phyloP scores from a whole-genome alignment of 306 rosid genomes.

The Cucurbita moschata region DNA sequence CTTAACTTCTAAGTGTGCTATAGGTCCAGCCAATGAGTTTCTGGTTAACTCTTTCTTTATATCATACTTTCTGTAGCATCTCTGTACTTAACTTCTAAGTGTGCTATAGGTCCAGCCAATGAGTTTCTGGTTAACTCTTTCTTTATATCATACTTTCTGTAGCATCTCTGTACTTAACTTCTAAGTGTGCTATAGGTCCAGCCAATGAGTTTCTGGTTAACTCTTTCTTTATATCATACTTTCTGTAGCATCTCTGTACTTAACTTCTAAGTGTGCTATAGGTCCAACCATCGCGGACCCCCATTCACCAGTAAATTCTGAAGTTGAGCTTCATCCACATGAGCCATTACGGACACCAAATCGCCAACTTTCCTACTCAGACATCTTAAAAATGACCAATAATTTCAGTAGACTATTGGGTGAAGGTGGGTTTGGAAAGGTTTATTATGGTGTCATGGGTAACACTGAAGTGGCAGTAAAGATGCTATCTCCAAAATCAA shows the following conservation, averaged over 20 bases:
- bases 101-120: not conserved
- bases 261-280: not conserved
- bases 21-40: not conserved
- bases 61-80: not conserved
- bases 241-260: not conserved
- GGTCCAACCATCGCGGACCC: not conserved
- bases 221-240: not conserved
- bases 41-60: not conserved
- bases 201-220: not conserved
- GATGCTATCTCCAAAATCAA: not conserved
- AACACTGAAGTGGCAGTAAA: not conserved
- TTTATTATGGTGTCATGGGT: not conserved
- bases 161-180: not conserved
- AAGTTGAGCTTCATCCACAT: not conserved
- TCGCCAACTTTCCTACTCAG: not conserved
- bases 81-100: not conserved
- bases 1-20: not conserved
- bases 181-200: not conserved
- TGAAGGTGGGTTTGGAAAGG: conserved; percentile 2
- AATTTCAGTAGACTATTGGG: not conserved
- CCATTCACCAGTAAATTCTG: not conserved
- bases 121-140: not conserved
- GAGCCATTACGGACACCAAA: not conserved
- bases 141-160: not conserved
- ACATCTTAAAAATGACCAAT: not conserved